Conservation (phyloP, 2,329 filamentous ascomycete genomes). For the Zasmidium citrigriseum region DNA sequence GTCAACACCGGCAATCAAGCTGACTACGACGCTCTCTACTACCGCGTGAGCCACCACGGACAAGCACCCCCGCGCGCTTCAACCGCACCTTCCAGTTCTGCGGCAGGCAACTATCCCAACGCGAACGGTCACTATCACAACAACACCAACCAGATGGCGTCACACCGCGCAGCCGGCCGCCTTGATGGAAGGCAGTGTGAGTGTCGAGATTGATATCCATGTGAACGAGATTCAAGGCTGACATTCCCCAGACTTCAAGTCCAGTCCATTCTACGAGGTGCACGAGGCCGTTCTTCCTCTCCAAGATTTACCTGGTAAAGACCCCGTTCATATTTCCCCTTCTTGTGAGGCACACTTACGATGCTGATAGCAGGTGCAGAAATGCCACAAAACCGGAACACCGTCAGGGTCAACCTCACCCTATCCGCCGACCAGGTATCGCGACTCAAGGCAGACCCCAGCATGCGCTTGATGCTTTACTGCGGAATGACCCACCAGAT, state of each 20-base stretch:
- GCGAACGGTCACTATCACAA: conserved; percentile 4
- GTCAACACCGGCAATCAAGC: conserved; percentile 37
- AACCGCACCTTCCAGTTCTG: conserved; percentile 5
- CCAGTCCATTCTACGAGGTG: conserved; percentile 83
- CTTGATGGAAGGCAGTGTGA: background rate
- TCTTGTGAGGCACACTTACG: conserved; percentile 30
- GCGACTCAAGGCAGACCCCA: conserved; percentile 61
- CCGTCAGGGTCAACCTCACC: conserved; percentile 59
- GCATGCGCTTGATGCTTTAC: conserved; percentile 76
- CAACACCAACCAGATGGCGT: conserved; percentile 19
- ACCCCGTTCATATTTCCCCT: conserved; percentile 27
- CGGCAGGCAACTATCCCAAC: conserved; percentile 15
- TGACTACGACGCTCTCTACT: conserved; percentile 40
- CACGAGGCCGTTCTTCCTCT: conserved; percentile 64
- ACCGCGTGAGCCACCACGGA: conserved; percentile 45
- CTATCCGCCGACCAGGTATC: conserved; percentile 57
- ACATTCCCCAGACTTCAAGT: conserved; percentile 57
- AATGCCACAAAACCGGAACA: conserved; percentile 61
- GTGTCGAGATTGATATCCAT: too few relatives aligned
- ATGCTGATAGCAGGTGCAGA: conserved; percentile 45
- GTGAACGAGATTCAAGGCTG: too few relatives aligned
- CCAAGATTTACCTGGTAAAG: conserved; percentile 70
- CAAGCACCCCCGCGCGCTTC: conserved; percentile 31
- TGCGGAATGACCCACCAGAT: conserved; percentile 61
- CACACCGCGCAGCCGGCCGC: conserved; percentile 7